Evolutionary conservation across 2,329 filamentous ascomycete genomes (phyloP), one percentile per base, ranked within the genome.

Genomic region (Nannizzia gypsea): DNA sequence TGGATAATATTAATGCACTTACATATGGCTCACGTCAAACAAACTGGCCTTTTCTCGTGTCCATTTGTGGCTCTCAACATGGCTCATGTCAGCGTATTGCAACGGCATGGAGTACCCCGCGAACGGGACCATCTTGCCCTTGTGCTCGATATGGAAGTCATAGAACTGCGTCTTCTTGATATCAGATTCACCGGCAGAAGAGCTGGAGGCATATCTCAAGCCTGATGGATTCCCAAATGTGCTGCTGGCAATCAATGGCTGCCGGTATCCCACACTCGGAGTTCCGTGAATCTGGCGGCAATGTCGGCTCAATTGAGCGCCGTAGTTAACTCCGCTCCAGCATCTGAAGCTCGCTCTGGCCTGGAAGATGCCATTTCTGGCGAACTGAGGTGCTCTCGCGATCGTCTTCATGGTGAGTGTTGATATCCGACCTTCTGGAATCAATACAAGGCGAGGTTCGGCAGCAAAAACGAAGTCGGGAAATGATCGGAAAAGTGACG

Each of bases 1-100:
- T n/a, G 6, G n/a, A 6, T 42, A 17, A 42, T 5, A n/a, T 17
- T n/a, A 42, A 42, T 42, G n/a, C n/a, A 69, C 74, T 64, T 87
- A 90, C 92, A 97, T 97, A 77, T 97, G 93, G 72, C 87, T 87
- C 59, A 97, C 93, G 74, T 99, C 93, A 70, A 99, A 99, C 64
- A 99, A 77, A 64, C 90, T 96, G 61, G 89, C 88, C 74, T 91
- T 88, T 67, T 84, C 81, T 59, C 93, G 85, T 15, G 93, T 97
- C 81, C 92, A 96, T 67, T 85, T 81, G 78, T 97, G 93, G 58
- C 90, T 95, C 63, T 90, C 88, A 66, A 83, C 81, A 64, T 96
- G 87, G 66, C 87, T 86, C 65, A 88, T 80, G 65, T 85, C 82
- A 36, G 80, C 75, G 77, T 97, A 99, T 73, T 93, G 88, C 50